Evolutionary conservation across 164 flowering plant genomes (phyloP).

Genomic region (Aristolochia contorta): DNA sequence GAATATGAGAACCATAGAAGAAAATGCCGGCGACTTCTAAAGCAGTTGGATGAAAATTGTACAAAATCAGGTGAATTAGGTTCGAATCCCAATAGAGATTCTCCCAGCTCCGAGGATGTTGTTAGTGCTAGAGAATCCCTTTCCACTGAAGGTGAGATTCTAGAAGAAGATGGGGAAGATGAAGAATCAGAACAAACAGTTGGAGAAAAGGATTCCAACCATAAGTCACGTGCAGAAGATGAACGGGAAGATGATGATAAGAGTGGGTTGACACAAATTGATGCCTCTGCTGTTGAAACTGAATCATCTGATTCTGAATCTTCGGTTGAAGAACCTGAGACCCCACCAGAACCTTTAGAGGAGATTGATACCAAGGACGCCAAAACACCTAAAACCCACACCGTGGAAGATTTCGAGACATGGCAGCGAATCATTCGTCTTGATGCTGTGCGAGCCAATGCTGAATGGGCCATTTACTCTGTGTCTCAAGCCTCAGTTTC

Average conservation of each 20-base stretch:
- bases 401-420: conserved; percentile 61
- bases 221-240: conserved; percentile 21
- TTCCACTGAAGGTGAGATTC: conserved; percentile 43
- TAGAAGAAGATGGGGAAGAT: conserved; percentile 20
- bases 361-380: conserved; percentile 19
- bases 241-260: conserved; percentile 19
- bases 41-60: conserved; percentile 10
- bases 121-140: conserved; percentile 86
- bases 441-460: conserved; percentile 84
- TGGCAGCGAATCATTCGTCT: conserved; percentile 95
- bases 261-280: conserved; percentile 7
- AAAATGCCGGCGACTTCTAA: conserved; percentile 27
- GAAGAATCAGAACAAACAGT: conserved; percentile 22
- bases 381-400: conserved; percentile 16
- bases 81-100: conserved; percentile 23
- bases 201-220: conserved; percentile 2
- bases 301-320: conserved; percentile 23
- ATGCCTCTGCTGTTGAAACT: conserved; percentile 8
- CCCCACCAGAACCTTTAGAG: conserved; percentile 17
- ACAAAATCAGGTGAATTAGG: conserved; percentile 17
- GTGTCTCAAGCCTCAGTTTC: conserved; percentile 61
- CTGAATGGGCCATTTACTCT: conserved; percentile 62
- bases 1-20: conserved; percentile 41
- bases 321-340: conserved; percentile 9
- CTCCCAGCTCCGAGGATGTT: conserved; percentile 56